Percentiles rank a stretch among this genome's conserved stretches.
phyloP scores from a whole-genome alignment of 371 early-diverging fungal species.

The Rhizopus stolonifer region DNA sequence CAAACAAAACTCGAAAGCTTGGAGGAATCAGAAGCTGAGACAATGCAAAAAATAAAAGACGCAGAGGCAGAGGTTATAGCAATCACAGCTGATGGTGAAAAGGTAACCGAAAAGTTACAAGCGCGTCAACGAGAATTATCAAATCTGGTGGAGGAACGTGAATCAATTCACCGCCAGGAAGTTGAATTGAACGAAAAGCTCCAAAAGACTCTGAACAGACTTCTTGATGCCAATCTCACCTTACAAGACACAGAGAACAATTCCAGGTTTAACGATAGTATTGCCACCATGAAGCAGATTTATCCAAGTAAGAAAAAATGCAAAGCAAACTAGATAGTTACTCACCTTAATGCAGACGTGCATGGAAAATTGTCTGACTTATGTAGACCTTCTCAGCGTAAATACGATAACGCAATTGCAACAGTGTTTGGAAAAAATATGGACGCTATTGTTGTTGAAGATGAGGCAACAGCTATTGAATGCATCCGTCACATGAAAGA shows the following conservation, averaged over 20 bases:
- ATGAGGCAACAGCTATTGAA: constrained; percentile 75
- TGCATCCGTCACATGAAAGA: constrained; percentile 92
- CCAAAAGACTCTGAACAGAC: constrained; percentile 64
- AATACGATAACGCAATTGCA: constrained; percentile 87
- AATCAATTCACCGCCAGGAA: constrained; percentile 53
- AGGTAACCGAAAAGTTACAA: constrained; percentile 31
- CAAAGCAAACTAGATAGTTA: background rate
- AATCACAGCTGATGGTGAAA: constrained; percentile 24
- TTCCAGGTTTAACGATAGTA: constrained; percentile 67
- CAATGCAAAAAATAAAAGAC: constrained; percentile 29
- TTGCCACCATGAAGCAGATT: constrained; percentile 80
- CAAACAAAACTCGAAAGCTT: constrained; percentile 60
- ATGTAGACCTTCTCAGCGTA: constrained; percentile 90
- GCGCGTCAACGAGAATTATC: constrained; percentile 34
- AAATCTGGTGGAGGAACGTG: constrained; percentile 45
- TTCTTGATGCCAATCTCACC: constrained; percentile 81
- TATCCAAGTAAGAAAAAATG: constrained; percentile 53
- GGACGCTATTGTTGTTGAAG: constrained; percentile 82
- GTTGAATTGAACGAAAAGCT: constrained; percentile 82
- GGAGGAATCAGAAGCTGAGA: constrained; percentile 39
- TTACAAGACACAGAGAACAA: constrained; percentile 83
- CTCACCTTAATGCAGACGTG: constrained; percentile 44
- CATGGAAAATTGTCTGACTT: constrained; percentile 92
- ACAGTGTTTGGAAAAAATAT: constrained; percentile 74
- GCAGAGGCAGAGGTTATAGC: constrained; percentile 27